Conservation (phyloP, 2,329 filamentous ascomycete species). For the Monilinia polystroma region DNA sequence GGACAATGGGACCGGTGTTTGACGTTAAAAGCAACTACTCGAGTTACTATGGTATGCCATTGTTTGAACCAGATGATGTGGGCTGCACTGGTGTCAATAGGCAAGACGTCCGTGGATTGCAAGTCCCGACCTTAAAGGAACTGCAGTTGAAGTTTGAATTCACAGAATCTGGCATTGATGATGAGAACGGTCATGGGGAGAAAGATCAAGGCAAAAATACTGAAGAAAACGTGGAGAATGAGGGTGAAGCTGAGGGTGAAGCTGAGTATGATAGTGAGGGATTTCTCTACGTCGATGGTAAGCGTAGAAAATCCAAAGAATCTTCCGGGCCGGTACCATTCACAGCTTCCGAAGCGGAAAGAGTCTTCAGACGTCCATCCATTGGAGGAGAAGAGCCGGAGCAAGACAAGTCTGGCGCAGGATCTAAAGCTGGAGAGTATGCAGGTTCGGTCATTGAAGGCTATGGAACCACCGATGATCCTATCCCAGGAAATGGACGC, state of each 20-base stretch:
- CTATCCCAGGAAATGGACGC: not conserved
- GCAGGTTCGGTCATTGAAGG: slow-evolving; percentile 10
- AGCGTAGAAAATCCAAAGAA: not conserved
- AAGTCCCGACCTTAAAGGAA: not conserved
- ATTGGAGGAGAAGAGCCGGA: not conserved
- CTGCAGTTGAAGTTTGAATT: not conserved
- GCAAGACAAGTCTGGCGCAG: not conserved
- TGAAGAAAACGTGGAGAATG: not conserved
- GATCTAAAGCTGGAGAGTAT: slow-evolving; percentile 3
- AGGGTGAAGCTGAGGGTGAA: not conserved
- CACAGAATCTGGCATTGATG: not conserved
- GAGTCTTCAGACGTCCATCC: not conserved
- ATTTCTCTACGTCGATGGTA: not conserved
- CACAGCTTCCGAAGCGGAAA: not conserved
- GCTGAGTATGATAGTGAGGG: slow-evolving; percentile 12
- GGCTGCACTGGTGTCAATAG: not conserved
- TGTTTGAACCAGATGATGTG: slow-evolving; percentile 12
- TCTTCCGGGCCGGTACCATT: not conserved
- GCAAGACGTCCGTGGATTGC: not conserved
- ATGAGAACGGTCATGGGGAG: not conserved
- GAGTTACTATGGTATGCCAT: slow-evolving; percentile 15
- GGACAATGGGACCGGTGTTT: slow-evolving; percentile 14
- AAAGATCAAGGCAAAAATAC: not conserved
- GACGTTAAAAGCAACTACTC: slow-evolving; percentile 19
- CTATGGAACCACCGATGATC: slow-evolving; percentile 6